phyloP scores from a whole-genome alignment of 129 eudicot genomes.

The Mikania micrantha region DNA sequence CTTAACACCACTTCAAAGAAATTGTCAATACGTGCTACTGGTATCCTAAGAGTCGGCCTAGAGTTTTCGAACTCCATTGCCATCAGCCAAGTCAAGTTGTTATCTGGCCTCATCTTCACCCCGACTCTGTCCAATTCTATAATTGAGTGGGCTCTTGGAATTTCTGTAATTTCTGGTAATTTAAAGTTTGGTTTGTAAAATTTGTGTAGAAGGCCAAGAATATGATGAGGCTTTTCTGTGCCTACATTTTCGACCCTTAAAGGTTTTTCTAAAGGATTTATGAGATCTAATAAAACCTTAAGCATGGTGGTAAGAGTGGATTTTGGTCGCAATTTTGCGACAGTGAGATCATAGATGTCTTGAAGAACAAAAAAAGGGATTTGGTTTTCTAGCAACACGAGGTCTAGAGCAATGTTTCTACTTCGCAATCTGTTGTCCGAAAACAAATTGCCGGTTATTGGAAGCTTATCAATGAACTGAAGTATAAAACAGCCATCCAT shows the following conservation, averaged over 20 bases:
- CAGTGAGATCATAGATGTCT: neutral
- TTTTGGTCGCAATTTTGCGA: neutral
- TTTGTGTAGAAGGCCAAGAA: neutral
- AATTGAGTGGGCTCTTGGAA: neutral
- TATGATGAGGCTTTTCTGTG: neutral
- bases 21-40: neutral
- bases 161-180: neutral
- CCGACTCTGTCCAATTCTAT: constrained; percentile 1
- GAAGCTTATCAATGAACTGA: neutral
- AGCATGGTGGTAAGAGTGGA: neutral
- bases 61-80: neutral
- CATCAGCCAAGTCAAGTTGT: neutral
- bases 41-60: neutral
- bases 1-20: neutral
- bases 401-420: neutral
- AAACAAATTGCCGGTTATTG: too few relatives aligned
- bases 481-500: constrained; percentile 14
- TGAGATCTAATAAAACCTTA: neutral
- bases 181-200: neutral
- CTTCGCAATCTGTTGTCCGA: too few relatives aligned
- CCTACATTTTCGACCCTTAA: too few relatives aligned
- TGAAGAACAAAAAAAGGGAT: too few relatives aligned
- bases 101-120: neutral
- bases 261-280: neutral
- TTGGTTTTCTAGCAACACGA: constrained; percentile 14